Percentiles rank a stretch among this genome's conserved stretches.
phyloP scores from a whole-genome alignment of 306 rosid species.

The Urtica urens region DNA sequence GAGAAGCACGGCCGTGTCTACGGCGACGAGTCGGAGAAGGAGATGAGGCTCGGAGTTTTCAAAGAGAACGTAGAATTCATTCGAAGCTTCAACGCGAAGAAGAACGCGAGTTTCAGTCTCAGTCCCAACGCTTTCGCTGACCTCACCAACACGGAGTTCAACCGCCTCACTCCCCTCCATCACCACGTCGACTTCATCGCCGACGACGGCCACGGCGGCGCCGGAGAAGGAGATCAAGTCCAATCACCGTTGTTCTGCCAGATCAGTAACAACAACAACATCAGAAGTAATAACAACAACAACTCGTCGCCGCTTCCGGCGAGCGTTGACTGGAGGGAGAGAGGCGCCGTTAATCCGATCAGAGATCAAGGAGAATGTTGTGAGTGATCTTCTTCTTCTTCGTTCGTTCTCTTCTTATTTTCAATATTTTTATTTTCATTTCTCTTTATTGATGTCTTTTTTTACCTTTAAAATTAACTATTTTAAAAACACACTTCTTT shows the following conservation, averaged over 20 bases:
- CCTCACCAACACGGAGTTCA: constrained; percentile 17
- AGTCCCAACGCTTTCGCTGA: constrained; percentile 19
- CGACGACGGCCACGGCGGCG: constrained; percentile 12
- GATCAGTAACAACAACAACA: background rate
- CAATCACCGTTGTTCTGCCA: no score
- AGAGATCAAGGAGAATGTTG: constrained; percentile 26
- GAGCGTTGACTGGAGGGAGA: constrained; percentile 22
- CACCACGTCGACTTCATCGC: constrained; percentile 19
- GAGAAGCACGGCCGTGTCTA: constrained; percentile 6
- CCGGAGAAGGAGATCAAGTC: constrained; percentile 11
- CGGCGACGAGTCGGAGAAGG: constrained; percentile 18
- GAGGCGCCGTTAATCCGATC: constrained; percentile 26
- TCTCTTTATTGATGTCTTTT: background rate
- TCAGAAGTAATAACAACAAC: constrained; percentile 18
- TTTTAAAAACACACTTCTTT: no score
- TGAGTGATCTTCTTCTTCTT: background rate
- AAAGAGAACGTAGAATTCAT: constrained; percentile 16
- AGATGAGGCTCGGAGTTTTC: constrained; percentile 16
- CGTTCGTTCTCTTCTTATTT: no score
- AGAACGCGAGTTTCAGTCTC: constrained; percentile 11
- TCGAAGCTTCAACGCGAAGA: constrained; percentile 12
- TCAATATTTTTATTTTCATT: background rate
- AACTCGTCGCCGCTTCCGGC: constrained; percentile 13
- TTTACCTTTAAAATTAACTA: background rate
- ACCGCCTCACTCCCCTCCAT: constrained; percentile 11